Conservation (phyloP, 495 filamentous ascomycete species). For the Hypomontagnella submonticulosa region DNA sequence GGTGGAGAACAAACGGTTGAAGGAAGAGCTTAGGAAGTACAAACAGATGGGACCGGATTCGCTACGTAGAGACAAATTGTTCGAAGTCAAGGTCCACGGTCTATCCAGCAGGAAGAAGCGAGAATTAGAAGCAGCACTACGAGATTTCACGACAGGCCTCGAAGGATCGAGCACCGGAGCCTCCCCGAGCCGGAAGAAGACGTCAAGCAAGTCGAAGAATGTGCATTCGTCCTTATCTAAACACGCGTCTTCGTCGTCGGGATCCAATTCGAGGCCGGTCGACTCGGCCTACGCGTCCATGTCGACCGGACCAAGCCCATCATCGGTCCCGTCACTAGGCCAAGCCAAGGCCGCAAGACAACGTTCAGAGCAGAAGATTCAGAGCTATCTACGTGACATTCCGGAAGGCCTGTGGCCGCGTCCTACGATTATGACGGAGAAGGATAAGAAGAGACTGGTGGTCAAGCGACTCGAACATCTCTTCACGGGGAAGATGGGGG, state of each 20-base stretch:
- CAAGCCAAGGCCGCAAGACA: conserved; percentile 43
- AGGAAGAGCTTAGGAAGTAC: conserved; percentile 73
- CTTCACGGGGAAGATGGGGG: conserved; percentile 74
- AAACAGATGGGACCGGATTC: conserved; percentile 69
- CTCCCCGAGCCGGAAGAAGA: conserved; percentile 48
- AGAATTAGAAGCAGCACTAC: conserved; percentile 77
- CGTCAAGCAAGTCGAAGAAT: conserved; percentile 47
- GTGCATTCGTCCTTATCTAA: conserved; percentile 54
- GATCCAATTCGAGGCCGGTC: conserved; percentile 64
- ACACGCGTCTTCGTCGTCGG: conserved; percentile 60
- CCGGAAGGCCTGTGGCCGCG: conserved; percentile 68
- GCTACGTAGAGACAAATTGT: conserved; percentile 72
- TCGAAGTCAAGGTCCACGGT: conserved; percentile 79
- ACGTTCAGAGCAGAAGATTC: conserved; percentile 62
- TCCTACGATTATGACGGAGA: conserved; percentile 67
- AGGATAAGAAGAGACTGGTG: conserved; percentile 75
- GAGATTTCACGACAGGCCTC: conserved; percentile 70
- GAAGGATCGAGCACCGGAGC: conserved; percentile 55
- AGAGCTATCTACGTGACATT: conserved; percentile 70
- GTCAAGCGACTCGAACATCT: conserved; percentile 78
- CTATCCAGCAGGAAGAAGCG: conserved; percentile 72
- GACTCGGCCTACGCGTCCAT: conserved; percentile 83
- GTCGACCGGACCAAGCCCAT: conserved; percentile 64
- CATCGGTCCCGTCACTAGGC: conserved; percentile 47
- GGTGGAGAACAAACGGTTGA: conserved; percentile 75